phyloP scores from a whole-genome alignment of 1,284 basidiomycete genomes.

The Neolentinus lepideus region DNA sequence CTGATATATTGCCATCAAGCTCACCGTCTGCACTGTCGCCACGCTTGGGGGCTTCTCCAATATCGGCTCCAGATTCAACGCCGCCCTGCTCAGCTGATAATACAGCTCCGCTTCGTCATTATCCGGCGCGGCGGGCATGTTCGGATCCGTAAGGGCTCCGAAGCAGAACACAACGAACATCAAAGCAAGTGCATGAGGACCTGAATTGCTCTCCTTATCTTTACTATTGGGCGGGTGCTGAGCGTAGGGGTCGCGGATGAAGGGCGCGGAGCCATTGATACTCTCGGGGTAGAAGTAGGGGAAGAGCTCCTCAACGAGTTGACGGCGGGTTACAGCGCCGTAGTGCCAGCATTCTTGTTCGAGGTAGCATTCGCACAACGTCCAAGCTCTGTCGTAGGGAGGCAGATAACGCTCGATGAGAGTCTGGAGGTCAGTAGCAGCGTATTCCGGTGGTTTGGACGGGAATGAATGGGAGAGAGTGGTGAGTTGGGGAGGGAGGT shows the following conservation, averaged over 20 bases:
- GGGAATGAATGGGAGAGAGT: constrained; percentile 49
- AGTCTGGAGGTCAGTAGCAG: constrained; percentile 30
- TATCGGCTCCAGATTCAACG: constrained; percentile 27
- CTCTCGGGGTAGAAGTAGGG: constrained; percentile 60
- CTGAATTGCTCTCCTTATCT: constrained; percentile 15
- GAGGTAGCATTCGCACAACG: constrained; percentile 56
- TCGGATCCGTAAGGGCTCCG: constrained; percentile 43
- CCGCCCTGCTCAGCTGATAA: constrained; percentile 22
- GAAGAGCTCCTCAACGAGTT: constrained; percentile 56
- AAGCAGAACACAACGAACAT: constrained; percentile 52
- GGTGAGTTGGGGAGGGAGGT: constrained; percentile 26
- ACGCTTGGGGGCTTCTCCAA: constrained; percentile 25
- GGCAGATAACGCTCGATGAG: constrained; percentile 47
- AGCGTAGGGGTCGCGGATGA: not conserved
- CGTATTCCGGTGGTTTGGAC: constrained; percentile 23
- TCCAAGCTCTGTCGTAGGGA: constrained; percentile 43
- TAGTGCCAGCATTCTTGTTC: constrained; percentile 74
- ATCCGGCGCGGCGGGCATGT: constrained; percentile 28
- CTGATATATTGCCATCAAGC: constrained; percentile 18
- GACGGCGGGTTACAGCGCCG: constrained; percentile 52
- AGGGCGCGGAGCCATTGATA: constrained; percentile 10
- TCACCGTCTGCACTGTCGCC: constrained; percentile 23
- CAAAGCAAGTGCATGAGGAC: constrained; percentile 50
- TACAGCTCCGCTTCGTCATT: constrained; percentile 18
- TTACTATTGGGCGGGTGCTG: not conserved